phyloP scores from a whole-genome alignment of 2,329 filamentous ascomycete species.

The Alternaria longipes region DNA sequence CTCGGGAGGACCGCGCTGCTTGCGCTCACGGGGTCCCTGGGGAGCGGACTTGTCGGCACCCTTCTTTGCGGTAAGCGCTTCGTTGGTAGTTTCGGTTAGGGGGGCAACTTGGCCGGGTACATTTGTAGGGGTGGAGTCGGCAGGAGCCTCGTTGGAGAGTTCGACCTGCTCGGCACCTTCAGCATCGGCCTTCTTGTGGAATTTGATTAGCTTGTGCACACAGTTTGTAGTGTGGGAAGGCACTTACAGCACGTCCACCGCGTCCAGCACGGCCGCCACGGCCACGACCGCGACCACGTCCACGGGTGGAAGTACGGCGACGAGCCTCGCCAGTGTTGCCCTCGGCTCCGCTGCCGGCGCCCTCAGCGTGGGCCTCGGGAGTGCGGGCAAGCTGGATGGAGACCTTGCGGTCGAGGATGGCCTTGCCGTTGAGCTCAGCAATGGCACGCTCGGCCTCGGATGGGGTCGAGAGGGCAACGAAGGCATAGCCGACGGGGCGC shows the following conservation, averaged over 20 bases:
- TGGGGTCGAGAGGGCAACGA: conserved; percentile 95
- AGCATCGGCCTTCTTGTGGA: conserved; percentile 57
- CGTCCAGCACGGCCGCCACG: conserved; percentile 68
- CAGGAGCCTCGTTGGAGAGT: conserved; percentile 59
- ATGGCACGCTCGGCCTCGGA: conserved; percentile 96
- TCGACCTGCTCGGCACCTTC: conserved; percentile 54
- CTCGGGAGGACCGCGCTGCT: conserved; percentile 93
- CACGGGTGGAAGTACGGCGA: conserved; percentile 65
- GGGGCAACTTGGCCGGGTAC: conserved; percentile 61
- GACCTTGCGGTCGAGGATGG: conserved; percentile 98
- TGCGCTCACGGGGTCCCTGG: conserved; percentile 66
- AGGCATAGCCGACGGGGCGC: conserved; percentile 97
- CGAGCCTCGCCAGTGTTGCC: conserved; percentile 72
- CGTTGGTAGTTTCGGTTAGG: conserved; percentile 62
- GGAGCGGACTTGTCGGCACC: conserved; percentile 59
- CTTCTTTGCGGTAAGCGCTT: conserved; percentile 64
- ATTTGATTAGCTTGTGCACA: conserved; percentile 15
- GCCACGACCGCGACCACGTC: conserved; percentile 65
- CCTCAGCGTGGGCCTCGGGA: conserved; percentile 85
- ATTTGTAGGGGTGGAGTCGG: conserved; percentile 57
- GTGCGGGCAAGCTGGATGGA: conserved; percentile 98
- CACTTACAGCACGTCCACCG: conserved; percentile 74
- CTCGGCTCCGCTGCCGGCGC: conserved; percentile 76
- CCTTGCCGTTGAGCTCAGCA: conserved; percentile 89
- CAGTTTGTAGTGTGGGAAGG: background rate